A percentile compares a stretch with the other conserved stretches of the same genome.
Evolutionary conservation across 2,329 filamentous ascomycete species (phyloP).

Genomic region (Beauveria varroae): DNA sequence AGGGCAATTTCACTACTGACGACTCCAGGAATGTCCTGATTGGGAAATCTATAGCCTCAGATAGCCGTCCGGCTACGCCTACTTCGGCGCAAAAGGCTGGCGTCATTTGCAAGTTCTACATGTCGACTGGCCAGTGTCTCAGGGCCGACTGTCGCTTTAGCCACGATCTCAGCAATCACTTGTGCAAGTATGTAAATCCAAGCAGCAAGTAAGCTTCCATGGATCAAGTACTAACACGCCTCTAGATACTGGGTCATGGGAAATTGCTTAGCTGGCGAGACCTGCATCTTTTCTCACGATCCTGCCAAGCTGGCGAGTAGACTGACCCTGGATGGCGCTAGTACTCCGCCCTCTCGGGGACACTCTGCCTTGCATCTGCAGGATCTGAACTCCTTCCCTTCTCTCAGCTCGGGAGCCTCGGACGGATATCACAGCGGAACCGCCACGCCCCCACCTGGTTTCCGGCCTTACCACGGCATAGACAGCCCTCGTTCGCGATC

Average conservation of each 20-base stretch:
- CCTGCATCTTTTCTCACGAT: conserved; percentile 96
- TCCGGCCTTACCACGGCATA: conserved; percentile 54
- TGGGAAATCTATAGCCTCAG: conserved; percentile 79
- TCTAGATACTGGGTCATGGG: conserved; percentile 88
- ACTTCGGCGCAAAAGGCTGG: conserved; percentile 70
- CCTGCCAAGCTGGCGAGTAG: conserved; percentile 79
- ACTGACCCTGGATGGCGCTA: conserved; percentile 63
- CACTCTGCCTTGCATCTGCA: conserved; percentile 69
- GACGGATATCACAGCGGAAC: conserved; percentile 44
- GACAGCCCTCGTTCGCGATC: conserved; percentile 67
- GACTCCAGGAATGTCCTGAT: conserved; percentile 67
- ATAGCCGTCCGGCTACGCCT: conserved; percentile 69
- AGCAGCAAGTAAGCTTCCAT: too few relatives aligned
- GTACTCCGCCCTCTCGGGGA: conserved; percentile 55
- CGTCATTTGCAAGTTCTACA: conserved; percentile 94
- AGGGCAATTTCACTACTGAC: conserved; percentile 28
- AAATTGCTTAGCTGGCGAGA: conserved; percentile 86
- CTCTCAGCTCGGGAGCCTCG: conserved; percentile 53
- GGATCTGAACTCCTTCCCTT: conserved; percentile 79
- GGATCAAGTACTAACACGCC: neutral
- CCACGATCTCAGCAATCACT: conserved; percentile 88
- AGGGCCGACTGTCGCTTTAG: conserved; percentile 95
- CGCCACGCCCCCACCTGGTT: conserved; percentile 60
- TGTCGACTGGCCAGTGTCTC: conserved; percentile 91
- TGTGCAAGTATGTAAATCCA: conserved; percentile 78